phyloP scores from a whole-genome alignment of 108 stramenopile genomes.

The Aurantiochytrium sp. region DNA sequence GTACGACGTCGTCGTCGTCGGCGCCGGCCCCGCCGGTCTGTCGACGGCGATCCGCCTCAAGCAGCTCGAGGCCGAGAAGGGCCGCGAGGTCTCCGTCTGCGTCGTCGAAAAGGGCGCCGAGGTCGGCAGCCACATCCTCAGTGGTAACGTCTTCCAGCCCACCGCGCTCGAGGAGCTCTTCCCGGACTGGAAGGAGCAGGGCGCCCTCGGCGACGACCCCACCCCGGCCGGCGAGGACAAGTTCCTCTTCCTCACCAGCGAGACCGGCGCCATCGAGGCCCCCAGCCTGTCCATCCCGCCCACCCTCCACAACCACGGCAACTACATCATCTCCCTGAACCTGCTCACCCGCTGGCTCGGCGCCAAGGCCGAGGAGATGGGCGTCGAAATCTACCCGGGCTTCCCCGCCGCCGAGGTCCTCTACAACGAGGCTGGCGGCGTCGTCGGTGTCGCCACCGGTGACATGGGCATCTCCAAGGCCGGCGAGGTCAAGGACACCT shows the following conservation, averaged over 20 bases:
- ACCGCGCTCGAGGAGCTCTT: conserved; percentile 87
- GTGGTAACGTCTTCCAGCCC: conserved; percentile 96
- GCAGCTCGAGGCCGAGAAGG: conserved; percentile 75
- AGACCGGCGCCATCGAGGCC: conserved; percentile 42
- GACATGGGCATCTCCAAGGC: conserved; percentile 83
- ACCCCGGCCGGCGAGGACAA: conserved; percentile 78
- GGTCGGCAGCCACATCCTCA: conserved; percentile 93
- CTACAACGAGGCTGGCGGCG: conserved; percentile 53
- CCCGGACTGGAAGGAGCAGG: conserved; percentile 60
- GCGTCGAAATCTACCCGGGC: conserved; percentile 95
- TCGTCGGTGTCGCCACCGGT: conserved; percentile 85
- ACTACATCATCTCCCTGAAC: conserved; percentile 82
- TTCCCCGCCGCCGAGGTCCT: conserved; percentile 91
- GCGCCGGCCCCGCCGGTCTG: conserved; percentile 74
- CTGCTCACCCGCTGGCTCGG: conserved; percentile 90
- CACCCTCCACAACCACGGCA: conserved; percentile 90
- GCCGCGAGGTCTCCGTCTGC: conserved; percentile 83
- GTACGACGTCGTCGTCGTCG: conserved; percentile 59
- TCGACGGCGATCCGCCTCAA: conserved; percentile 86
- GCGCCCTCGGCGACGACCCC: conserved; percentile 28
- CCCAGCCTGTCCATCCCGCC: conserved; percentile 56
- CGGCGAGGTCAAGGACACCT: conserved; percentile 76
- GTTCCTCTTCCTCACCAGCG: conserved; percentile 66
- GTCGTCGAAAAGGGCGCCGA: conserved; percentile 93
- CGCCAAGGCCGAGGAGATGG: conserved; percentile 83